Conservation (phyloP, 2,329 filamentous ascomycete species). For the Penicillium frequentans region DNA sequence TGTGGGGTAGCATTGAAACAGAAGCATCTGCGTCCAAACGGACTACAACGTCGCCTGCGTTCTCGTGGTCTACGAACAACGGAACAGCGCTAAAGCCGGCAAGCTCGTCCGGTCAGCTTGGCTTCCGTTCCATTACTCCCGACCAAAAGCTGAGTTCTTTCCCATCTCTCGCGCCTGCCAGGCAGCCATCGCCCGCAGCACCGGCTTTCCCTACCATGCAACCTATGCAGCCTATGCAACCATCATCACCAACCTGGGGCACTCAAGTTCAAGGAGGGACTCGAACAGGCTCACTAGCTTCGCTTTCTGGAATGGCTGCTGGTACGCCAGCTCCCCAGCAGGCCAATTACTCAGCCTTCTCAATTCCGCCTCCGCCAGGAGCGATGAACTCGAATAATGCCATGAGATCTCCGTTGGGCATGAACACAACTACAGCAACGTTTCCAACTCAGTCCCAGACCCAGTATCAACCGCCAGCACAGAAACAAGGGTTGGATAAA, state of each 20-base stretch:
- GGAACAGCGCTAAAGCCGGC: slow-evolving; percentile 13
- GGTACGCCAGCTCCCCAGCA: slow-evolving; percentile 19
- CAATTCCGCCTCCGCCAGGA: slow-evolving; percentile 43
- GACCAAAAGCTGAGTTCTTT: slow-evolving; percentile 51
- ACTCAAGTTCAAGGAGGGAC: slow-evolving; percentile 16
- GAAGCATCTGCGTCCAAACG: slow-evolving; percentile 29
- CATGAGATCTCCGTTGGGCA: slow-evolving; percentile 13
- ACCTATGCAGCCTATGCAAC: slow-evolving; percentile 29
- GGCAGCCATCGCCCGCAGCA: slow-evolving; percentile 28
- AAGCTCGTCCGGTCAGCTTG: slow-evolving; percentile 18
- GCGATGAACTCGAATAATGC: slow-evolving; percentile 20
- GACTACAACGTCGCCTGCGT: slow-evolving; percentile 35
- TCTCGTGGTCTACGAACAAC: slow-evolving; percentile 45
- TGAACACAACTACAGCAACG: slow-evolving; percentile 17
- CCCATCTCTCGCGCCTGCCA: slow-evolving; percentile 47
- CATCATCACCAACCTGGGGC: slow-evolving; percentile 24
- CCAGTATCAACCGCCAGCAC: slow-evolving; percentile 24
- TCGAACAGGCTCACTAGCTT: slow-evolving; percentile 19
- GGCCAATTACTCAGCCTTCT: slow-evolving; percentile 36
- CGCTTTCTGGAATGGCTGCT: slow-evolving; percentile 27
- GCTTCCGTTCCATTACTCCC: slow-evolving; percentile 52
- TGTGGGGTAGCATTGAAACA: slow-evolving; percentile 34
- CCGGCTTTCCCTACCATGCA: slow-evolving; percentile 28
- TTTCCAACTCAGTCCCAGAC: slow-evolving; percentile 26
- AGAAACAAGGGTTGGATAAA: slow-evolving; percentile 52